phyloP scores from a whole-genome alignment of 768 basidiomycete species.

The Mycena floridula region DNA sequence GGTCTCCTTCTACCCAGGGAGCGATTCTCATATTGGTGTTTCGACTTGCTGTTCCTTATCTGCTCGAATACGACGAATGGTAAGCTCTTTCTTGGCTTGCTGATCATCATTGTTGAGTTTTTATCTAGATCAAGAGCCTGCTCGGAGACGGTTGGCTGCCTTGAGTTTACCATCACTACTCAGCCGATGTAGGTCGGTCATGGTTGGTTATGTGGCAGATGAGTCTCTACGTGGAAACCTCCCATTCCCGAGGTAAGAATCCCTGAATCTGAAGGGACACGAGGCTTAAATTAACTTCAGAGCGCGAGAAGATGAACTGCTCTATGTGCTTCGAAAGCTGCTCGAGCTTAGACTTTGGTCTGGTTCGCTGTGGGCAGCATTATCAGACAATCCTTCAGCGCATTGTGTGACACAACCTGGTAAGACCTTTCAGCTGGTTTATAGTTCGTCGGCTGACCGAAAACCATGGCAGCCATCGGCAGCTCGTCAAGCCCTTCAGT shows the following conservation, averaged over 20 bases:
- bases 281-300: conserved; percentile 29
- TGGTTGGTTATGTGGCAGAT: conserved; percentile 79
- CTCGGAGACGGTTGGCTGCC: conserved; percentile 64
- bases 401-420: conserved; percentile 53
- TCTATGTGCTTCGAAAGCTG: conserved; percentile 81
- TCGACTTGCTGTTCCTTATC: conserved; percentile 78
- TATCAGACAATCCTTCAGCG: conserved; percentile 57
- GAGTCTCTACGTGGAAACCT: conserved; percentile 77
- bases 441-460: conserved; percentile 3
- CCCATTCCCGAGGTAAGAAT: conserved; percentile 75
- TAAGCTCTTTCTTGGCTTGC: conserved; percentile 16
- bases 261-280: not conserved
- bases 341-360: conserved; percentile 65
- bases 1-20: conserved; percentile 62
- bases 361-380: conserved; percentile 71
- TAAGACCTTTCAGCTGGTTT: conserved; percentile 23
- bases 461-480: conserved; percentile 32
- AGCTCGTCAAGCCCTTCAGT: conserved; percentile 38
- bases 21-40: conserved; percentile 89
- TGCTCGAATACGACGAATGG: conserved; percentile 66
- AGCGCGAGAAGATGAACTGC: conserved; percentile 80
- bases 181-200: conserved; percentile 62
- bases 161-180: conserved; percentile 68
- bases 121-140: conserved; percentile 51
- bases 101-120: not conserved